Base-by-base conservation (phyloP, 768 basidiomycete species). In the Tulasnella sp. region DNA sequence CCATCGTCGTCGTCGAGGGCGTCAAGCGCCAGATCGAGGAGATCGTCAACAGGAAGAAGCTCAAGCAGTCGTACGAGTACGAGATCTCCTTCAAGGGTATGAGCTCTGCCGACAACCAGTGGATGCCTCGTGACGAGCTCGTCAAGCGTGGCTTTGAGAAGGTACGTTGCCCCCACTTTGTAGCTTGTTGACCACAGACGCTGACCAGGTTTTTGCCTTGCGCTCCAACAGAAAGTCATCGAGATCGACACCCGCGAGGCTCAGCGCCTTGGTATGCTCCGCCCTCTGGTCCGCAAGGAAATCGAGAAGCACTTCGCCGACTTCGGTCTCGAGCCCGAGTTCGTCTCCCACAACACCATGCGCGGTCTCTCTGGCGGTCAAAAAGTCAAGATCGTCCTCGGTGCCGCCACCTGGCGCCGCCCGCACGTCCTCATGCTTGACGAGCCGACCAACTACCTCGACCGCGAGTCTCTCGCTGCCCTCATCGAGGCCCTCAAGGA, bases 301-400 rank as follows among this genome's bases (percentile, higher is more conserved):
- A 97, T 98, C 75, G 95, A 98, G 88, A 95, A 95, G 85, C 95
- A 98, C 87, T 96, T 98, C 77, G 93, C 92, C 74, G 96, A 98
- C 86, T 98, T 98, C 78, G 95, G 97, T 84, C 92, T 99, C 78
- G 97, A 99, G 84, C 85, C 97, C 75, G 97, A 98, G 85, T 98
- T 99, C 81, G 94, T 96, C 76, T 93, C 93, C 32, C 97, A 99
- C 87, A 99, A 98, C 88, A 91, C 90, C 77, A 99, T 98, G 97
- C 88, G 95, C 74, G 95, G 95, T 87, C 89, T 97, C 62, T 96
- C 95, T 75, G 95, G 95, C 82, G 95, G 95, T 80, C 95, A 98
- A 84, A 98, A 98, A 84, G 95, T 98, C 81, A 98, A 98, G 90
- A 94, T 98, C 78, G 95, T 97, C 63, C 91, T 98, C 77, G 95